Conservation (phyloP, 1,139 yeast genomes). For the Suhomyces terraborum region DNA sequence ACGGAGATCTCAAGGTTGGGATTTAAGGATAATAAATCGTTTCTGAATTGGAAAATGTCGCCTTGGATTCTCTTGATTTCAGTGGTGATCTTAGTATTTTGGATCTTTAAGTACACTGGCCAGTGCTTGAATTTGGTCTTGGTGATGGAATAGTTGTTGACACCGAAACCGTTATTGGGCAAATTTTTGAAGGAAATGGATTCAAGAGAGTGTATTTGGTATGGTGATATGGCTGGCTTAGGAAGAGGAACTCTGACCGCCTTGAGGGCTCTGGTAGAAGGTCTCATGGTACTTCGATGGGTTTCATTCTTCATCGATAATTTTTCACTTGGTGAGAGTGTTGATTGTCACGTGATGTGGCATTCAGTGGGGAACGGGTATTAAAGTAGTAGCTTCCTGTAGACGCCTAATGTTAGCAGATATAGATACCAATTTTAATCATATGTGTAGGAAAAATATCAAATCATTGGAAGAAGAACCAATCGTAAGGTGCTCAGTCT, state of each 20-base stretch:
- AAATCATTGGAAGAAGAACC: no score
- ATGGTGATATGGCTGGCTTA: conserved; percentile 22
- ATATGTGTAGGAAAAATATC: no score
- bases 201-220: conserved; percentile 32
- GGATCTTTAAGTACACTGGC: conserved; percentile 66
- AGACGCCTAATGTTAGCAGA: no score
- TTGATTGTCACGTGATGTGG: conserved; percentile 3
- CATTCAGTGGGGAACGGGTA: no score
- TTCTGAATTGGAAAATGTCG: conserved; percentile 56
- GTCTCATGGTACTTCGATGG: conserved; percentile 28
- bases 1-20: conserved; percentile 51
- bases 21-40: conserved; percentile 53
- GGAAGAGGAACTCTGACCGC: conserved; percentile 29
- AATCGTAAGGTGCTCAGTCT: no score
- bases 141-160: conserved; percentile 47
- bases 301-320: conserved; percentile 1
- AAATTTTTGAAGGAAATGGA: conserved; percentile 31
- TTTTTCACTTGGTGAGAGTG: conserved; percentile 7
- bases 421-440: no score
- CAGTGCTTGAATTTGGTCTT: conserved; percentile 63
- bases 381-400: no score
- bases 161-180: conserved; percentile 48
- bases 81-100: conserved; percentile 56
- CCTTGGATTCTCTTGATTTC: conserved; percentile 69
- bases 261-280: conserved; percentile 26